Evolutionary conservation across 164 flowering plant species (phyloP), one percentile per base, ranked within the genome.

Genomic region (Hamamelis virginiana): DNA sequence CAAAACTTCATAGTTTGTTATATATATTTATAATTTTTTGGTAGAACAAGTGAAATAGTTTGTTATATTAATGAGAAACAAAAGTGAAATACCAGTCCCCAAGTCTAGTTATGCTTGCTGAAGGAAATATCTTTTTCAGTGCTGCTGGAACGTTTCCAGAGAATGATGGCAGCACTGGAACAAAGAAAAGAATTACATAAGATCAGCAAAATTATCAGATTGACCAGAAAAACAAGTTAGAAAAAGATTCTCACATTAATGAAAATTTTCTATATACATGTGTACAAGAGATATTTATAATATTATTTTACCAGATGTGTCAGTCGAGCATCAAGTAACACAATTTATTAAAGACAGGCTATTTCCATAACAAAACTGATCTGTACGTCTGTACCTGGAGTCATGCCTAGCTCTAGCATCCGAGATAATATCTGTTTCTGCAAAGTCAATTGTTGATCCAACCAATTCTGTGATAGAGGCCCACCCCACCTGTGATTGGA

Each of bases 61-160:
- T 33, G 41, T 33, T 33, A 33, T 6, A 33, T 2, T 33, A 33
- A 6, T 33, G 41, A 58, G 25, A 27, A 62, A 64, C 22, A 68
- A 65, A 46, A 26, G 52, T 46, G 21, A 66, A 47, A 51, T 92
- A 95, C 98, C 98, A 95, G 48, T 92, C 87, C 58, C 94, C 97
- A 47, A 95, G 94, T 75, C 90, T 85, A 61, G 92, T 88, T 57
- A 95, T 91, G 75, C 86, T 91, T 71, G 98, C 97, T 41, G 88
- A 83, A 71, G 97, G 97, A 67, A 79, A 88, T 57, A 81, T 84
- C 63, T 69, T 83, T 73, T 74, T 83, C 65, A 95, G 64, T 67
- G 96, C 91, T 60, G 85, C 93, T 61, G 98, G 98, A 81, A 95
- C 97, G 65, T 89, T 95, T 45, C 97, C 98, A 72, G 98, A 91